phyloP scores from a whole-genome alignment of 2,329 filamentous ascomycete species.

The Diplocarpon rosae region DNA sequence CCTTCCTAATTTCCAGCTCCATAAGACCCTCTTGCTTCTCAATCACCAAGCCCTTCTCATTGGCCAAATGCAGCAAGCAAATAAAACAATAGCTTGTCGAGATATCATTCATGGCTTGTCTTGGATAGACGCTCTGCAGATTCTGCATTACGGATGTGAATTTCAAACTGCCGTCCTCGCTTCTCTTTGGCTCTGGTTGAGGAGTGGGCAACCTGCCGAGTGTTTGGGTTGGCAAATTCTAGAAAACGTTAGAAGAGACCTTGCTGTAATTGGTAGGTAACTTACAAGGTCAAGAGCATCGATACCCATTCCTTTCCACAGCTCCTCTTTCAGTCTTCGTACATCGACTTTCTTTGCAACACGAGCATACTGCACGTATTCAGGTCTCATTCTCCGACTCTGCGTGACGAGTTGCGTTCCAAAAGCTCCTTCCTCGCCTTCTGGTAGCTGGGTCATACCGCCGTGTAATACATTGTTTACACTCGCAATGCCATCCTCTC shows the following conservation, averaged over 20 bases:
- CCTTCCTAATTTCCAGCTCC: constrained; percentile 51
- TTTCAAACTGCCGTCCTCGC: constrained; percentile 47
- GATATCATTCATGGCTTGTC: constrained; percentile 81
- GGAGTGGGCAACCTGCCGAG: constrained; percentile 28
- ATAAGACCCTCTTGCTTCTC: constrained; percentile 39
- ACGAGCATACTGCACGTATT: constrained; percentile 60
- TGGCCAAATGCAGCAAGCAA: constrained; percentile 62
- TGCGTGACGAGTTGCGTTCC: constrained; percentile 58
- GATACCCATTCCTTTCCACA: constrained; percentile 56
- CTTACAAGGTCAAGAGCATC: constrained; percentile 40
- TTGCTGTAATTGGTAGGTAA: not conserved
- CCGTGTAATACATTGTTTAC: constrained; percentile 40
- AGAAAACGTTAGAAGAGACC: constrained; percentile 9
- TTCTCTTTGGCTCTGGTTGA: constrained; percentile 24
- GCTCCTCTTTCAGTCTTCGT: constrained; percentile 55
- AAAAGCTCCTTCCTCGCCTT: constrained; percentile 35
- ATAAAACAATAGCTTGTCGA: constrained; percentile 93
- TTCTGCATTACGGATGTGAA: constrained; percentile 92
- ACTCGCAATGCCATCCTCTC: constrained; percentile 35
- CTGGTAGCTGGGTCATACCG: constrained; percentile 35
- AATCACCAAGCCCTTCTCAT: constrained; percentile 61
- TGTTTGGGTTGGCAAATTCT: constrained; percentile 19
- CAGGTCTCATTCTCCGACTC: constrained; percentile 49
- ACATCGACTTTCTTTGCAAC: constrained; percentile 65
- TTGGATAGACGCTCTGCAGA: constrained; percentile 75